Conservation (phyloP, 1,139 yeast genomes). For the Candida sanyaensis region DNA sequence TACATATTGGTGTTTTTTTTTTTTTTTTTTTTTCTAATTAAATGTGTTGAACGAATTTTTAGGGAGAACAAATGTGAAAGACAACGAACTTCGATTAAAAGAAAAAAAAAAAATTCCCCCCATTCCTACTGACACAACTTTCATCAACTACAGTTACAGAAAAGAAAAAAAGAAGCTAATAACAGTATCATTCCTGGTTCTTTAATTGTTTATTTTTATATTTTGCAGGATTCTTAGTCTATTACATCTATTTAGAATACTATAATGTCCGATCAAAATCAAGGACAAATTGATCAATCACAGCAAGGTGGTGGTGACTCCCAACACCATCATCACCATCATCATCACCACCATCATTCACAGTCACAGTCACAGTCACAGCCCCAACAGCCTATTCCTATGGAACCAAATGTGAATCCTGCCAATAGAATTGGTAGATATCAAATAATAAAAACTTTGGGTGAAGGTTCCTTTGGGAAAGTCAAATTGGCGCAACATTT, state of each 20-base stretch:
- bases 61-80: background rate
- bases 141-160: too few relatives aligned
- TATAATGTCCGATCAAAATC: conserved; percentile 5
- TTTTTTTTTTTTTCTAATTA: background rate
- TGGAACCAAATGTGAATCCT: conserved; percentile 34
- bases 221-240: background rate
- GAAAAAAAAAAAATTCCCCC: too few relatives aligned
- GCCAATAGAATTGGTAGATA: conserved; percentile 80
- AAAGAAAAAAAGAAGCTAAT: too few relatives aligned
- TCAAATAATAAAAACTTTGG: conserved; percentile 90
- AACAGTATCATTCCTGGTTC: too few relatives aligned
- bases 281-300: conserved; percentile 13
- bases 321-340: conserved; percentile 8
- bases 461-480: conserved; percentile 98
- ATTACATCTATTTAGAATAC: background rate
- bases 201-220: background rate
- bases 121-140: background rate
- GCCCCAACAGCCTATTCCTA: conserved; percentile 16
- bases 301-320: background rate
- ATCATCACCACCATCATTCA: conserved; percentile 14
- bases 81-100: background rate
- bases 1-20: background rate
- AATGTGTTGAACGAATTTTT: background rate
- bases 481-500: conserved; percentile 94
- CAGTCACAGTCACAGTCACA: conserved; percentile 18